Evolutionary conservation across 805 yeast species (phyloP).

Genomic region (Spathaspora girioi): DNA sequence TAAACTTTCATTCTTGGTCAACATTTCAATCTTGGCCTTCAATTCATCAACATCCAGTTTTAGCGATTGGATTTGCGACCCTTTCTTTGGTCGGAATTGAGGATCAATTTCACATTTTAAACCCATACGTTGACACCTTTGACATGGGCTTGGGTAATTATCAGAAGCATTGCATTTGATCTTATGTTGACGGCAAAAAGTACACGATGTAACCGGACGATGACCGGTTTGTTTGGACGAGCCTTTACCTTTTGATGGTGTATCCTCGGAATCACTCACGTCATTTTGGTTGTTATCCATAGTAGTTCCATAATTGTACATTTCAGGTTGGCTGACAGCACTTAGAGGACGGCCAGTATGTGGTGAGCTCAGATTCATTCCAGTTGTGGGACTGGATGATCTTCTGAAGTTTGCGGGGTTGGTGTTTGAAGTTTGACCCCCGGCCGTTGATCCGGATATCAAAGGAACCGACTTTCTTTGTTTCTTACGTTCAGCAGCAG

Average conservation of each 20-base stretch:
- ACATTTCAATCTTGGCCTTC: slow-evolving; percentile 64
- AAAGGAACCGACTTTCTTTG: background rate
- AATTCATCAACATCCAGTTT: slow-evolving; percentile 83
- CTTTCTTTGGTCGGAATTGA: slow-evolving; percentile 85
- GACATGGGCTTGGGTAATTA: slow-evolving; percentile 76
- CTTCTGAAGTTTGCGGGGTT: background rate
- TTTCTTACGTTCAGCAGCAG: background rate
- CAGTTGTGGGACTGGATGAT: background rate
- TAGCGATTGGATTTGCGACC: slow-evolving; percentile 80
- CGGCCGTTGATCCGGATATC: background rate
- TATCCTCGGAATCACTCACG: background rate
- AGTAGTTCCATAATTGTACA: background rate
- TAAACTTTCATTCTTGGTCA: slow-evolving; percentile 60
- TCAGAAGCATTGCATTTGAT: slow-evolving; percentile 90
- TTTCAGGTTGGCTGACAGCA: background rate
- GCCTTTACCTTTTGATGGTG: slow-evolving; percentile 5
- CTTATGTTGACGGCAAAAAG: slow-evolving; percentile 92
- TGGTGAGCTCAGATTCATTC: background rate
- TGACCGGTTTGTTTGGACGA: slow-evolving; percentile 42
- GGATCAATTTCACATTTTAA: slow-evolving; percentile 87
- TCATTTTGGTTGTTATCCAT: background rate
- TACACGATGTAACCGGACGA: slow-evolving; percentile 88
- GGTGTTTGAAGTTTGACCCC: background rate
- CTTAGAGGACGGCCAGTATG: background rate
- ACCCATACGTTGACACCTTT: slow-evolving; percentile 77